Percentiles rank a stretch among this genome's conserved stretches.
Conservation (phyloP, 1,284 basidiomycete genomes). For the Tylopilus orsonianus region DNA sequence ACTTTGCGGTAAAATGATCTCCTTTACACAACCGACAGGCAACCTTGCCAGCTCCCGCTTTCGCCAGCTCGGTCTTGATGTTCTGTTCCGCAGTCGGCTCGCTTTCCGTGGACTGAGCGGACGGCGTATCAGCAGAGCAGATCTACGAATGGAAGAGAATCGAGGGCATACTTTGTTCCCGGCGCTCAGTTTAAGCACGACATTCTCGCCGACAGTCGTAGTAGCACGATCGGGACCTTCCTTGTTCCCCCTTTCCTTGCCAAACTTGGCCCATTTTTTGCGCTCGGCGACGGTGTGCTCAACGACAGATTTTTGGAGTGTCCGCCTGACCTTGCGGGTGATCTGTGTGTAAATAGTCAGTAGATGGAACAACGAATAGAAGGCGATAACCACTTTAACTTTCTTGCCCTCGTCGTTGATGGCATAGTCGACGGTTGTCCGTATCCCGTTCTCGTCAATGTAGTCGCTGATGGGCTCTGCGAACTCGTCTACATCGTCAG, state of each 20-base stretch:
- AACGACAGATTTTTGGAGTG: constrained; percentile 89
- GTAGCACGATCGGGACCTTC: constrained; percentile 92
- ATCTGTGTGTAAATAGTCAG: constrained; percentile 48
- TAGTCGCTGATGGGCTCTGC: constrained; percentile 61
- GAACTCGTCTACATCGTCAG: constrained; percentile 79
- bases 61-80: constrained; percentile 68
- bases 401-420: constrained; percentile 93
- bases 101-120: constrained; percentile 49
- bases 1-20: constrained; percentile 97
- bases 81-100: constrained; percentile 73
- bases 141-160: not conserved
- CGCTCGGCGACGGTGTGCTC: constrained; percentile 93
- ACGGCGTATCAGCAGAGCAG: not conserved
- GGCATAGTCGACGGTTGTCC: constrained; percentile 81
- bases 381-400: constrained; percentile 68
- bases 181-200: constrained; percentile 81
- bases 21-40: constrained; percentile 95
- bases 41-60: constrained; percentile 84
- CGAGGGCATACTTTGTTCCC: constrained; percentile 71
- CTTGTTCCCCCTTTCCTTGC: constrained; percentile 85
- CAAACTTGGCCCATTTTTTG: constrained; percentile 94
- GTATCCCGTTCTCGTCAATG: constrained; percentile 87
- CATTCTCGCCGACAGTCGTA: constrained; percentile 93
- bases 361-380: not conserved
- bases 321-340: constrained; percentile 85